Evolutionary conservation across 2,329 filamentous ascomycete genomes (phyloP).

Genomic region (Penicillium sp.): DNA sequence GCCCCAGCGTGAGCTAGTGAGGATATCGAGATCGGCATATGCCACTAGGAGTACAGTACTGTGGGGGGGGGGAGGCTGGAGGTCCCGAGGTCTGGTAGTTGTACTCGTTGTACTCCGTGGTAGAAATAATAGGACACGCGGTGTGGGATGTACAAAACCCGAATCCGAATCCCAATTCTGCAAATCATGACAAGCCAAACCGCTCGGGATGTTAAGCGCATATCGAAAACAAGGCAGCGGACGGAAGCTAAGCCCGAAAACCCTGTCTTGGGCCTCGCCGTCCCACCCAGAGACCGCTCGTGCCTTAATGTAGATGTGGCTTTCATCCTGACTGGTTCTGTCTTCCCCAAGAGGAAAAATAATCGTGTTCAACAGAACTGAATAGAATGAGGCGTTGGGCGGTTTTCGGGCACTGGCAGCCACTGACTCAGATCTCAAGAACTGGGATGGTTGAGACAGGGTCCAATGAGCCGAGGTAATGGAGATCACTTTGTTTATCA

Average conservation of each 20-base stretch:
- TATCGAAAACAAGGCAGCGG: constrained; percentile 19
- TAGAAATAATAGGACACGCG: neutral
- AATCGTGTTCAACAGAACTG: neutral
- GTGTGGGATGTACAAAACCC: neutral
- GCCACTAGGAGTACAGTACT: neutral
- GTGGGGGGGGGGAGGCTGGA: neutral
- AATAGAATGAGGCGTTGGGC: neutral
- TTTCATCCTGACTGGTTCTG: constrained; percentile 7
- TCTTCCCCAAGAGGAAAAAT: neutral
- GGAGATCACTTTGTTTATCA: no score
- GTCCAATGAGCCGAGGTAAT: neutral
- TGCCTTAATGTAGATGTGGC: constrained; percentile 11
- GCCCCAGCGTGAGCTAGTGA: neutral
- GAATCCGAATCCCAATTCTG: no score
- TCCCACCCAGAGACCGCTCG: constrained; percentile 5
- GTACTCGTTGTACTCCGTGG: neutral
- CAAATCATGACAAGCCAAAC: neutral
- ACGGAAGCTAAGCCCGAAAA: constrained; percentile 10
- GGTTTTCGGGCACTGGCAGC: constrained; percentile 2
- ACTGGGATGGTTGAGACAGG: no score
- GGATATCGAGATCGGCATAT: neutral
- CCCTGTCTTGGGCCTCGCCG: constrained; percentile 16
- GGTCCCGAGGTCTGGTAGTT: neutral
- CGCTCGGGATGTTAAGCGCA: constrained; percentile 1
- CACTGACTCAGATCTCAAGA: constrained; percentile 9